These are phyloP conservation scores for Neoascochyta sp. DNA, from an alignment of 2,329 filamentous ascomycete genomes.

Conservation along the genomic window DNA sequence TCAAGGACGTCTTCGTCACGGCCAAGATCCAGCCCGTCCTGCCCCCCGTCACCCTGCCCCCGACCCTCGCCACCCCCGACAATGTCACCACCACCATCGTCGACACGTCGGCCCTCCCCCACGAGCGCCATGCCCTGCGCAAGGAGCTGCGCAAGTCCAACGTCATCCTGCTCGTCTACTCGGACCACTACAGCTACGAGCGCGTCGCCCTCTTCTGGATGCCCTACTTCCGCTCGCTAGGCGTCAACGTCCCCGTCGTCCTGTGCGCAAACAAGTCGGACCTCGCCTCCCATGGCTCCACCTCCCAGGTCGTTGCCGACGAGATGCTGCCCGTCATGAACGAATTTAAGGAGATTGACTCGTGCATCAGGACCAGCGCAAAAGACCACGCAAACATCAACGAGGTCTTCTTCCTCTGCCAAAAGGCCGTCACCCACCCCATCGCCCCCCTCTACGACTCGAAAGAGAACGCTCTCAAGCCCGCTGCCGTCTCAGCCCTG, in stretches of 20 bases:
- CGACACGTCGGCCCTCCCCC: constrained; percentile 91
- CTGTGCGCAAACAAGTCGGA: constrained; percentile 98
- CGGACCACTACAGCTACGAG: constrained; percentile 98
- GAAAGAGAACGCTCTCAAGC: constrained; percentile 83
- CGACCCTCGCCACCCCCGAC: constrained; percentile 86
- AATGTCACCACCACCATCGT: constrained; percentile 97
- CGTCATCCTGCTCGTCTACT: constrained; percentile 94
- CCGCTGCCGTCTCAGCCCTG: constrained; percentile 79
- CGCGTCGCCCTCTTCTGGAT: constrained; percentile 97
- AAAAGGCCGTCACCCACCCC: constrained; percentile 95
- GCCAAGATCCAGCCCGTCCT: constrained; percentile 94
- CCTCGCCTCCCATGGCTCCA: constrained; percentile 67
- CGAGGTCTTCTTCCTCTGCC: constrained; percentile 92
- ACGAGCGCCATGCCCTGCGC: constrained; percentile 83
- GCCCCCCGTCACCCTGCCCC: constrained; percentile 91
- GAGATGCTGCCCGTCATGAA: constrained; percentile 98
- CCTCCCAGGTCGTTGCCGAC: constrained; percentile 84
- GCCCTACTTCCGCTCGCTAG: constrained; percentile 93
- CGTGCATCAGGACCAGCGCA: constrained; percentile 91
- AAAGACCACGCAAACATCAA: constrained; percentile 91
- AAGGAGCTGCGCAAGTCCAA: constrained; percentile 97
- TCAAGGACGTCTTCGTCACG: constrained; percentile 94
- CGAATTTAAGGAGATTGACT: constrained; percentile 98
- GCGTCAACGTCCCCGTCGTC: constrained; percentile 97
- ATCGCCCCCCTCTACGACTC: constrained; percentile 96